Conservation (phyloP, 345 rosid genomes). For the Citrus hindsii region DNA sequence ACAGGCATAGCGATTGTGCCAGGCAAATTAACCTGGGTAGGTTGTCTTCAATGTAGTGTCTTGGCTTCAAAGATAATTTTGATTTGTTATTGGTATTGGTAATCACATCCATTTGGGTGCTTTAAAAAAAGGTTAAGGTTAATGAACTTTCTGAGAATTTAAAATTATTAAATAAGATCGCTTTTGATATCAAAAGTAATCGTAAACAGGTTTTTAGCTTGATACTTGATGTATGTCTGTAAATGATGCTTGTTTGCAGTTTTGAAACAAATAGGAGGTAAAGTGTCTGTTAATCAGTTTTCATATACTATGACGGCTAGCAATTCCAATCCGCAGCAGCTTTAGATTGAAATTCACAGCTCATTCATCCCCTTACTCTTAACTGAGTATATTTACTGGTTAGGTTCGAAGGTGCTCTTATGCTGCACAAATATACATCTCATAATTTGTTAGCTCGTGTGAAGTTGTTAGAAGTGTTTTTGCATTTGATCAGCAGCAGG, state of each 20-base stretch:
- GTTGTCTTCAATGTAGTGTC: neutral
- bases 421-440: neutral
- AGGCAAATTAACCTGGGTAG: constrained; percentile 86
- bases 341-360: too few relatives aligned
- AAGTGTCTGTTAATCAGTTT: neutral
- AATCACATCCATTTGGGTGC: neutral
- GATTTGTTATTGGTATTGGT: neutral
- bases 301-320: too few relatives aligned
- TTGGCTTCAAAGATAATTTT: neutral
- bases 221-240: neutral
- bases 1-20: constrained; percentile 73
- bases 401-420: neutral
- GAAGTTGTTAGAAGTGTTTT: neutral
- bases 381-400: neutral
- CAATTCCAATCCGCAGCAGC: too few relatives aligned
- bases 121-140: neutral
- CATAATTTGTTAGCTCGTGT: neutral
- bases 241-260: neutral
- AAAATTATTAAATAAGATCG: neutral
- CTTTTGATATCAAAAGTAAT: neutral
- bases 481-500: neutral
- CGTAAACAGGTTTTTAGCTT: neutral
- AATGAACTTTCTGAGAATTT: neutral
- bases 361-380: too few relatives aligned
- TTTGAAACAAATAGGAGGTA: neutral